Evolutionary conservation across 768 basidiomycete species (phyloP), one percentile per base, ranked within the genome.

Genomic region (Tricholoma hemisulphureum): DNA sequence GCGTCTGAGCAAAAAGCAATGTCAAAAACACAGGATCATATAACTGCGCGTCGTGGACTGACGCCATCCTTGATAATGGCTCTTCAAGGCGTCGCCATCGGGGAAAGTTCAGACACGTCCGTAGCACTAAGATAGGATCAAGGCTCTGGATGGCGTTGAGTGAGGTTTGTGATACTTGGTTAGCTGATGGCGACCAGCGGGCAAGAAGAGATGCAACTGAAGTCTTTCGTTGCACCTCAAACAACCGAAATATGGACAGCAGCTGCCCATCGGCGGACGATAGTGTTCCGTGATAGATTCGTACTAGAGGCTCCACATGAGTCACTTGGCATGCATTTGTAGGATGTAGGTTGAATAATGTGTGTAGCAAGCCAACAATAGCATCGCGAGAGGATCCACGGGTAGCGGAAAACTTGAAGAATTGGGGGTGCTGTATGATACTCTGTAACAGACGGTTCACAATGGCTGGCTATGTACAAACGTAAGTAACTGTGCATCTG

Each of bases 1-100:
- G 73, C 69, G 85, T 81, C 51, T 86, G 80, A 4, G 82, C 79
- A 34, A 87, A 82, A n/a, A 94, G 73, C 2, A 85, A 73, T 31
- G 89, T 71, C 13, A 93, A 65, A 70, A 95, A 92, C 1, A 87
- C 67, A 7, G 95, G 93, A 66, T 98, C 95, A 64, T 95, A 97
- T 31, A 87, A 67, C 10, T 71, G 74, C 10, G 66, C 67, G 16
- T 81, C 78, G 23, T 72, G 69, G 53, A 65, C 13, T 35, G 61
- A 62, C 26, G 71, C 65, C 21, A 60, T 61, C 8, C 63, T 49
- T 2, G 64, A 57, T 2, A 62, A 60, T 35, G 78, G 71, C 45
- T 79, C 75, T 9, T 75, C 76, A 7, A 87, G 63, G 2, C 71
- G 70, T 39, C 90, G 79, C 82, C 88, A 82, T 26, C 75, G 73